Evolutionary conservation across 148 eudicot species (phyloP), one percentile per base, ranked within the genome.

Genomic region (Rhododendron vialii): DNA sequence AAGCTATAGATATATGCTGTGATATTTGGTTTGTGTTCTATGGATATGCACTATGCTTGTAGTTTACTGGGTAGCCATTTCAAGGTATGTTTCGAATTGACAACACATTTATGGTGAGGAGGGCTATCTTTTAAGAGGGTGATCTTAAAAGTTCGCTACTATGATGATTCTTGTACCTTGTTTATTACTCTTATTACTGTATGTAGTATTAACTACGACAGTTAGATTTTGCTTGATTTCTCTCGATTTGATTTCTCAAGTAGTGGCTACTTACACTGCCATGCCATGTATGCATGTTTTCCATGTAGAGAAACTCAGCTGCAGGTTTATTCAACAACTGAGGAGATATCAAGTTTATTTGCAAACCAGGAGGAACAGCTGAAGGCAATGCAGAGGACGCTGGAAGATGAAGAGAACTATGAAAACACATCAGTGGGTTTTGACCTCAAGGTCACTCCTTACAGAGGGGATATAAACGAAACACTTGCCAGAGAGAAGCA

Each of bases 321-420:
- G 82, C 95, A 98, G 80, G 95, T 96, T 87, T 96, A 96, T 86
- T 95, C 98, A 47, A 96, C 98, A n/a, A 96, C 98, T 18, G 98
- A 93, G 90, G 99, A 95, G 92, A 95, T 96, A 86, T 90, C 93
- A 15, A 76, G 30, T 69, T 84, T 96, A 30, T 94, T 96, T 89
- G 80, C 94, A 43, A 96, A 95, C 89, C 99, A 95, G 91, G 98
- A 96, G 88, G 98, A 96, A 86, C 98, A 96, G 85, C 90, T 96
- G 57, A 95, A 96, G 89, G 81, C 98, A 80, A 96, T 96, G 98
- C 99, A 93, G 86, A 96, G 92, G 87, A 93, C 99, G 82, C 90
- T 96, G 83, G 98, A 95, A 89, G 99, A 95, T 86, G 95, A 96
- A 84, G 99, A 96, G 84, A 93, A 95, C 87, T 95, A 95, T 82